These are phyloP conservation scores for Podaxis rugospora DNA, from an alignment of 768 basidiomycete species.

Conservation along the genomic window DNA sequence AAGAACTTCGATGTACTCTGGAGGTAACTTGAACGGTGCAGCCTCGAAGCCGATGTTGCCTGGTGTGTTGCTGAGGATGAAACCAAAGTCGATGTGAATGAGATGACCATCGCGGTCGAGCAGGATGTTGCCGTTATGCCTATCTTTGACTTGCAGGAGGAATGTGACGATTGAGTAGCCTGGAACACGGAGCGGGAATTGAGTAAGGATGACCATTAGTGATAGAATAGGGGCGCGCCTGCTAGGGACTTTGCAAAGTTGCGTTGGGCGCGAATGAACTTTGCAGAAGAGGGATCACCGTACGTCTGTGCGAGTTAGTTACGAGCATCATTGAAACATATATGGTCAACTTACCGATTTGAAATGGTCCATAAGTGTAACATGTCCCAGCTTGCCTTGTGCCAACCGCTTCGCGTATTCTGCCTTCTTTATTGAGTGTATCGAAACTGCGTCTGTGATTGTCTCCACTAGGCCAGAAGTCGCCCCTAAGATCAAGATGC, in stretches of 20 bases:
- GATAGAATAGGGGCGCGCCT: slow-evolving; percentile 34
- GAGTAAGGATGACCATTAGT: background rate
- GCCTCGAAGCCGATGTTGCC: slow-evolving; percentile 98
- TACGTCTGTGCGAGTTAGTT: slow-evolving; percentile 49
- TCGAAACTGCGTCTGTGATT: slow-evolving; percentile 96
- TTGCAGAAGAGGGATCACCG: slow-evolving; percentile 82
- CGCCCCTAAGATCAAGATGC: slow-evolving; percentile 91
- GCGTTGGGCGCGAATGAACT: slow-evolving; percentile 85
- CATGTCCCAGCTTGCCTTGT: slow-evolving; percentile 77
- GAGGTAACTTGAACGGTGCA: slow-evolving; percentile 95
- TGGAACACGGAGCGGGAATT: slow-evolving; percentile 19
- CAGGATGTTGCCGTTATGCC: slow-evolving; percentile 98
- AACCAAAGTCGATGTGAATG: slow-evolving; percentile 98
- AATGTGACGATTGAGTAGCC: slow-evolving; percentile 97
- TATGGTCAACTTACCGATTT: slow-evolving; percentile 52
- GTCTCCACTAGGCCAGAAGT: slow-evolving; percentile 95
- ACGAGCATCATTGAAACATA: background rate
- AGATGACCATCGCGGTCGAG: slow-evolving; percentile 93
- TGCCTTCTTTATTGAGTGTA: slow-evolving; percentile 99
- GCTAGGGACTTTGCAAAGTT: slow-evolving; percentile 94
- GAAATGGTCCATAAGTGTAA: slow-evolving; percentile 91
- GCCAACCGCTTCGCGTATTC: slow-evolving; percentile 90
- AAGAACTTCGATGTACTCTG: slow-evolving; percentile 94
- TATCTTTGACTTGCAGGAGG: slow-evolving; percentile 95
- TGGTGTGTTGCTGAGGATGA: slow-evolving; percentile 95